A percentile compares a stretch with the other conserved stretches of the same genome.
Evolutionary conservation across 805 yeast species (phyloP).

Genomic region (Yamadazyma phyllophila): DNA sequence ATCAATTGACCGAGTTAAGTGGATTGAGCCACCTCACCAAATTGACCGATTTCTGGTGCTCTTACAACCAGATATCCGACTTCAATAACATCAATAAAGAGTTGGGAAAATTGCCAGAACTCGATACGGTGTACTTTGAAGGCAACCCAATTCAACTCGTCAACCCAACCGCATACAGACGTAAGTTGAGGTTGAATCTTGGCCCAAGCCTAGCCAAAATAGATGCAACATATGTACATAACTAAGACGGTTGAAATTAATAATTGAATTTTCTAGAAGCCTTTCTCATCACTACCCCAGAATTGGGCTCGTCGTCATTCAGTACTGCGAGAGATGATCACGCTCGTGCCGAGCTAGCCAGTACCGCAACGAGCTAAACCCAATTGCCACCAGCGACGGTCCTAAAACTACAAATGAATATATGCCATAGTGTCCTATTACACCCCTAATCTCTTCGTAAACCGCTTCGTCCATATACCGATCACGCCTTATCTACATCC

Average conservation of each 20-base stretch:
- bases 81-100: constrained; percentile 70
- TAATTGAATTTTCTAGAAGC: background rate
- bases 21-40: constrained; percentile 61
- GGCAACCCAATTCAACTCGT: constrained; percentile 81
- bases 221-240: constrained; percentile 76
- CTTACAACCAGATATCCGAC: constrained; percentile 65
- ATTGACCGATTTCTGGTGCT: constrained; percentile 94
- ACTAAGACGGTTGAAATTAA: background rate
- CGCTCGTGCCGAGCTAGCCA: background rate
- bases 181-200: constrained; percentile 72
- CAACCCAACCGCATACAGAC: constrained; percentile 79
- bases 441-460: background rate
- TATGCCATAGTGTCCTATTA: background rate
- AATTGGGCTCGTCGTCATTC: background rate
- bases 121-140: constrained; percentile 91
- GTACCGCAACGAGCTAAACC: background rate
- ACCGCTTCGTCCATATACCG: background rate
- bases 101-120: constrained; percentile 55
- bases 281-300: background rate
- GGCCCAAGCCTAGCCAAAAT: constrained; percentile 75
- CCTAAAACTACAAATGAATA: too few relatives aligned
- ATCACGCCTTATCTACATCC: background rate
- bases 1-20: constrained; percentile 59
- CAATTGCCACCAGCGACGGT: too few relatives aligned
- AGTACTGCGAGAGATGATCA: background rate